Evolutionary conservation across 1,284 basidiomycete species (phyloP), one percentile per base, ranked within the genome.

Genomic region (Trichosporon sp.): DNA sequence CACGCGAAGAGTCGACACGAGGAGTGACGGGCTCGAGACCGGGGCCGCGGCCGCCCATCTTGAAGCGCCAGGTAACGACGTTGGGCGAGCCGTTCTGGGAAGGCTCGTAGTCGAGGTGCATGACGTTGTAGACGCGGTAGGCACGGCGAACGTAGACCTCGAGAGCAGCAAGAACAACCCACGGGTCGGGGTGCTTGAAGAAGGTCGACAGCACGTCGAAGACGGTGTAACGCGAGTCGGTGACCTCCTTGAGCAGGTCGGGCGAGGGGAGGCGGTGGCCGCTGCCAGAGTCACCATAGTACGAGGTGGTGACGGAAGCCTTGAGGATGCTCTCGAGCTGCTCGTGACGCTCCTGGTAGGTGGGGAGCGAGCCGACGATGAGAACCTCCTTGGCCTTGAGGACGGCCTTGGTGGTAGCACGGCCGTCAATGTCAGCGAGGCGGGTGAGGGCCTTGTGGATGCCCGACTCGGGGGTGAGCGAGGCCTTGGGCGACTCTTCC

Each of bases 381-480:
- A 98, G 88, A 10, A 98, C 97, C 86, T 99, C 97, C 68, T 97
- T 92, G 65, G 97, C 96, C 86, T 98, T 99, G 78, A 99, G 87
- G 2, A 96, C 90, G 67, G 97, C 95, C 77, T 91, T 88, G 59
- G 90, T 92, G 11, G 94, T 95, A 6, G 93, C 93, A 72, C 83
- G 92, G 67, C 92, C 90, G 84, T 97, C 95, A 56, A 99, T 89
- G 48, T 88, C 88, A 66, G 96, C 79, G 7, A 84, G 73, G 67
- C 83, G 78, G 66, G 73, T 74, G 32, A 84, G 77, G 6, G 80
- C 81, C 46, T 77, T 76, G 76, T 79, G 79, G 71, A 84, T 76
- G 26, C 78, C 75, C 70, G 77, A 80, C 72, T 83, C 83, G 64
- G 76, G 75, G 65, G 76, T 79, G 11, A 90, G 83, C 73, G 90